Evolutionary conservation across 768 basidiomycete genomes (phyloP), one percentile per base, ranked within the genome.

Genomic region (Coprinopsis cinerea): DNA sequence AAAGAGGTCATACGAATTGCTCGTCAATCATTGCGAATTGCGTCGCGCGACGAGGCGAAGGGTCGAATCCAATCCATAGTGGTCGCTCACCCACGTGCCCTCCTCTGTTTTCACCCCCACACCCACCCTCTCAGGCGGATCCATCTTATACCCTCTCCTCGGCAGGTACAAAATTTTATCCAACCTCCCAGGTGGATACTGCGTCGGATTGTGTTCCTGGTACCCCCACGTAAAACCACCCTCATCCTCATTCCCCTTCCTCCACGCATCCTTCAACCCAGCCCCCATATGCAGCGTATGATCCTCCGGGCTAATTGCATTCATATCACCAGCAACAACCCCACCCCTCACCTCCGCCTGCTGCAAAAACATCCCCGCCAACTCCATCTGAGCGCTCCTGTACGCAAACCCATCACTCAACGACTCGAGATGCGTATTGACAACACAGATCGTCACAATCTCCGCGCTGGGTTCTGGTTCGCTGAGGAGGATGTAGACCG

Each of bases 401-500:
- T 71, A 65, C 7, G 50, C 32, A 18, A 55, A 53, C n/a, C 82
- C 83, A 0, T 44, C 14, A 0, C 71, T 67, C 44, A 83, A 58
- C 10, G 84, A 85, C 64, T 90, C 88, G 43, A 90, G 68, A 58
- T 90, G 87, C 22, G 85, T 86, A 61, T 88, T 89, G 23, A 78
- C 77, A 34, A 88, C 65, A 24, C 85, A 73, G 53, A 88, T 49
- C n/a, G 72, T 68, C 45, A 74, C 70, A 35, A 68, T 70, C 28
- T 53, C 67, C 23, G 56, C 66, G 57, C 22, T 64, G 45, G 61
- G 55, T 15, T 53, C 68, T 1, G 64, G 69, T 20, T 70, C 55
- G 40, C 67, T 63, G 36, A 84, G 57, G 55, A 72, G 74, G 40
- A 83, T 49, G 59, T 83, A 81, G 41, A 79, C 76, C 36, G 79